These are phyloP conservation scores for Macadamia tetraphylla DNA, from an alignment of 164 flowering plant genomes.

Conservation along the genomic window DNA sequence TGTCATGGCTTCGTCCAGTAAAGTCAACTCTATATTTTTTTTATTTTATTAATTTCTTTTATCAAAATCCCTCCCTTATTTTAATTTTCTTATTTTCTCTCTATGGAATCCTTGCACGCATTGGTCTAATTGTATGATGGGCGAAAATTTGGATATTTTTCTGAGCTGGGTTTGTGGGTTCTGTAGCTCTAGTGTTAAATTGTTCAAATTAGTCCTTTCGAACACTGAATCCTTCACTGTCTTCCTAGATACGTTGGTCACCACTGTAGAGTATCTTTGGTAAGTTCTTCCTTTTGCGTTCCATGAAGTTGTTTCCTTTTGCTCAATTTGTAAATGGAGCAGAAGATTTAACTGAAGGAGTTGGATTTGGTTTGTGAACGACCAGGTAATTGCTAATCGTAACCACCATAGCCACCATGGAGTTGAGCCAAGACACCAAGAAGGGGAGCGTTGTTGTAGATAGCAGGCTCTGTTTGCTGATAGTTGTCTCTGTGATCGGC, in stretches of 20 bases:
- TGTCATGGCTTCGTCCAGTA: too few relatives aligned
- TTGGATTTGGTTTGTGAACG: slow-evolving; percentile 25
- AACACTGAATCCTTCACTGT: slow-evolving; percentile 36
- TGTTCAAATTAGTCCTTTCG: slow-evolving; percentile 3
- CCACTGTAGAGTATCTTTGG: slow-evolving; percentile 63
- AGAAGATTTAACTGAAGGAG: slow-evolving; percentile 38
- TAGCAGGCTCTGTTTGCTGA: slow-evolving; percentile 86
- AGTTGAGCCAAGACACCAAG: slow-evolving; percentile 59
- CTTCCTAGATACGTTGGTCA: slow-evolving; percentile 70
- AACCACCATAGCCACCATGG: slow-evolving; percentile 46
- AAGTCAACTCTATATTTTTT: too few relatives aligned
- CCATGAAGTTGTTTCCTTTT: slow-evolving; percentile 68
- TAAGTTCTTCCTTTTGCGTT: slow-evolving; percentile 49
- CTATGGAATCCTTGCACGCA: too few relatives aligned
- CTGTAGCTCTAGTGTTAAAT: slow-evolving; percentile 12
- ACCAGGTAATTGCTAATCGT: slow-evolving; percentile 66
- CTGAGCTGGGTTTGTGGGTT: slow-evolving; percentile 15
- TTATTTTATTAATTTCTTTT: too few relatives aligned
- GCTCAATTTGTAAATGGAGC: slow-evolving; percentile 37
- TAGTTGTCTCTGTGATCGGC: slow-evolving; percentile 76
- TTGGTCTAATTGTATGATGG: slow-evolving; percentile 12
- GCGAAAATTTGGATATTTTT: slow-evolving; percentile 20
- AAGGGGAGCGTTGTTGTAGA: slow-evolving; percentile 87
- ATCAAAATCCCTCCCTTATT: too few relatives aligned
- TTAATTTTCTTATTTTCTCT: too few relatives aligned